phyloP scores from a whole-genome alignment of 345 rosid genomes.

The Mercurialis annua region DNA sequence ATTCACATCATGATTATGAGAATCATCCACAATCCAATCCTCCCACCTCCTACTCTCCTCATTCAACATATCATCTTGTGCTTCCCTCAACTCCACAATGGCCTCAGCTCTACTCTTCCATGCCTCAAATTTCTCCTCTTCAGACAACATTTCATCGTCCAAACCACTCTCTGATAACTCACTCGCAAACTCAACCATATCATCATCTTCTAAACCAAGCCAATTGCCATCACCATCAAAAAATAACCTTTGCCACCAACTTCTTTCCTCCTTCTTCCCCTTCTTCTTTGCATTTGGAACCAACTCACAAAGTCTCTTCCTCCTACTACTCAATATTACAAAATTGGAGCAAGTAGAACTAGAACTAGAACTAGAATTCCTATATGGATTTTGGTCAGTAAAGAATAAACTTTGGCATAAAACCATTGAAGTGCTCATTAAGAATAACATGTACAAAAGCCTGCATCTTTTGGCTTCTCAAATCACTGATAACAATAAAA shows the following conservation, averaged over 20 bases:
- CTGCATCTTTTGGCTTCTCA: slow-evolving; percentile 5
- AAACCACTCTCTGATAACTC: slow-evolving; percentile 27
- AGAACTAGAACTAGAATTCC: background rate
- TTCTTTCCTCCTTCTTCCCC: slow-evolving; percentile 32
- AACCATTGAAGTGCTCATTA: slow-evolving; percentile 69
- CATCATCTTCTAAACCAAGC: slow-evolving; percentile 72
- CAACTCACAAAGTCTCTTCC: slow-evolving; percentile 38
- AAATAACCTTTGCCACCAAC: slow-evolving; percentile 87
- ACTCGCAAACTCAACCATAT: slow-evolving; percentile 43
- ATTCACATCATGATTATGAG: slow-evolving; percentile 10
- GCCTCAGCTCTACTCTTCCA: slow-evolving; percentile 96
- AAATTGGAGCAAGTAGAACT: slow-evolving; percentile 9
- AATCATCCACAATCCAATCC: slow-evolving; percentile 78
- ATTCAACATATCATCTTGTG: slow-evolving; percentile 62
- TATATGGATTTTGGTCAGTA: slow-evolving; percentile 19
- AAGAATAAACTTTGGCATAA: slow-evolving; percentile 43
- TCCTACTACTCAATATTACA: slow-evolving; percentile 23
- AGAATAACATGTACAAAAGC: slow-evolving; percentile 27
- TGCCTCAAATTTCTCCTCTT: slow-evolving; percentile 67
- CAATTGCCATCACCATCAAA: slow-evolving; percentile 82
- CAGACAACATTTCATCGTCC: slow-evolving; percentile 43
- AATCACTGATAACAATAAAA: background rate
- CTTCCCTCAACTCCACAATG: slow-evolving; percentile 83
- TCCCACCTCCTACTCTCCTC: slow-evolving; percentile 86
- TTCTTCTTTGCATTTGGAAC: slow-evolving; percentile 43